Evolutionary conservation across 1,284 basidiomycete species (phyloP).

Genomic region (Trichosporon sp.): DNA sequence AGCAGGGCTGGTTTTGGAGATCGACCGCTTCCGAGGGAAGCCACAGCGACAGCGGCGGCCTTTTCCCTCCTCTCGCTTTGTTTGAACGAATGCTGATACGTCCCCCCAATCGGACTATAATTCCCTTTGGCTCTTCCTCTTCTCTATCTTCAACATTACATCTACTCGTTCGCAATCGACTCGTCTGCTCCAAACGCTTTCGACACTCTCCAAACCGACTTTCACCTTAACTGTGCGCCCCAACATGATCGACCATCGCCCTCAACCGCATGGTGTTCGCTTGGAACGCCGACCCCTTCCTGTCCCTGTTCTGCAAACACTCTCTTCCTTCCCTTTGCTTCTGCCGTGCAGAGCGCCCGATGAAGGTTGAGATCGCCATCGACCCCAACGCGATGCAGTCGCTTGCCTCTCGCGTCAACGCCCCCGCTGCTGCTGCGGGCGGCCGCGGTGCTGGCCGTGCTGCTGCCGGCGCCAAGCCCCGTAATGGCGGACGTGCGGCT

Average conservation of each 20-base stretch:
- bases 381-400: conserved; percentile 73
- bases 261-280: too few species aligned
- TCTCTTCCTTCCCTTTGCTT: conserved; percentile 21
- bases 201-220: background rate
- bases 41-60: conserved; percentile 1
- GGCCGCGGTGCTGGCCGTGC: conserved; percentile 29
- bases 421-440: conserved; percentile 48
- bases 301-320: background rate
- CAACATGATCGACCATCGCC: too few species aligned
- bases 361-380: conserved; percentile 96
- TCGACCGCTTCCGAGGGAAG: background rate
- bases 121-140: background rate
- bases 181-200: background rate
- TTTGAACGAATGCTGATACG: conserved; percentile 5
- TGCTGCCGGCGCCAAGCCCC: conserved; percentile 49
- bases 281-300: background rate
- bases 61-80: background rate
- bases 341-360: conserved; percentile 70
- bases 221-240: too few species aligned
- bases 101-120: background rate
- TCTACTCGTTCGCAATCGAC: background rate
- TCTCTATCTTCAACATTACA: background rate
- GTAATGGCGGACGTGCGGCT: conserved; percentile 54
- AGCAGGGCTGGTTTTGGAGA: background rate
- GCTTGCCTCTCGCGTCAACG: conserved; percentile 55